A percentile compares a stretch with the other conserved stretches of the same genome.
These are phyloP conservation scores for Botryotinia globosa DNA, from an alignment of 2,329 filamentous ascomycete genomes.

Conservation along the genomic window DNA sequence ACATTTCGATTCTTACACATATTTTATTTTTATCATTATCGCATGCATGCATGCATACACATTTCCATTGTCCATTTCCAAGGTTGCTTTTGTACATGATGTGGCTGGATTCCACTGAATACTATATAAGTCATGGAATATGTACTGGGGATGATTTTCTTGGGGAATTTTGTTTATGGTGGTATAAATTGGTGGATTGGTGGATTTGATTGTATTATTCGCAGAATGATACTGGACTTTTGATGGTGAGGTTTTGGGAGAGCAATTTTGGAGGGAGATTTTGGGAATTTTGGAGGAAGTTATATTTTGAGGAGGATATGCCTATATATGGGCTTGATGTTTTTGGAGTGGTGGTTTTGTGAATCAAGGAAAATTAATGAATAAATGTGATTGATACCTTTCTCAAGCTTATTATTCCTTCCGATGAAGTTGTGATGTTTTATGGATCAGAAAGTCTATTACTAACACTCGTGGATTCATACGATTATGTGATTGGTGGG, in stretches of 20 bases:
- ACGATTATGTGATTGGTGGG: background rate
- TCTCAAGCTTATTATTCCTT: background rate
- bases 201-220: background rate
- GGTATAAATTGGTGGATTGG: background rate
- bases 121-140: background rate
- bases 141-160: background rate
- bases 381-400: background rate
- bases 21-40: slow-evolving; percentile 1
- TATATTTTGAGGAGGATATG: background rate
- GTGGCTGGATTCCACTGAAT: slow-evolving; percentile 6
- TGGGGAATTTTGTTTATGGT: background rate
- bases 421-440: background rate
- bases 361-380: background rate
- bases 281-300: background rate
- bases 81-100: slow-evolving; percentile 6
- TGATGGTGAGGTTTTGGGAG: background rate
- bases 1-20: slow-evolving; percentile 11
- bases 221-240: background rate
- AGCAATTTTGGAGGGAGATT: background rate
- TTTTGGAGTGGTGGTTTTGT: background rate
- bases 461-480: background rate
- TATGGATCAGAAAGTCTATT: background rate
- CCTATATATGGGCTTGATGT: background rate
- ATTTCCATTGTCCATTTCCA: slow-evolving; percentile 7
- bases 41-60: background rate